Conservation (phyloP, 345 rosid genomes). For the Eucalyptus cloeziana region DNA sequence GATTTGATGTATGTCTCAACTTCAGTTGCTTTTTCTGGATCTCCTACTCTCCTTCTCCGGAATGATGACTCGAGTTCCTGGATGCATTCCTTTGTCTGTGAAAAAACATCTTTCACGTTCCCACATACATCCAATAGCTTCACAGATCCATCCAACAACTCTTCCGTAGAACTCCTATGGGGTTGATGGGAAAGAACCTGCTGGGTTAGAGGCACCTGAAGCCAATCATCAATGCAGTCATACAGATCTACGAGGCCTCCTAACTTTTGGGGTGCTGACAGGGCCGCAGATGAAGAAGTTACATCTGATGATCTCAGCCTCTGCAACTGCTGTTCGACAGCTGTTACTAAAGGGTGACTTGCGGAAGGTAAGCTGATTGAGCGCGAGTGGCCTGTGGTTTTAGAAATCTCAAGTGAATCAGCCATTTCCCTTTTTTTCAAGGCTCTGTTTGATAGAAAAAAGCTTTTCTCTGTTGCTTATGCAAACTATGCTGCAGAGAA, state of each 20-base stretch:
- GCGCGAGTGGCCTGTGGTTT: constrained; percentile 5
- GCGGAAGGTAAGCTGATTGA: constrained; percentile 18
- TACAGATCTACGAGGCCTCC: neutral
- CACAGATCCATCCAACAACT: constrained; percentile 4
- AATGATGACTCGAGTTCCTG: neutral
- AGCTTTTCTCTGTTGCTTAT: neutral
- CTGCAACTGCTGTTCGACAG: constrained; percentile 3
- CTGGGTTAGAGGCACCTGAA: neutral
- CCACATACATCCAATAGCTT: neutral
- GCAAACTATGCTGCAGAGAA: neutral
- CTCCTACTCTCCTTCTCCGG: neutral
- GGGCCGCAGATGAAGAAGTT: neutral
- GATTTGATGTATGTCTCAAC: neutral
- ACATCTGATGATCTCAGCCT: neutral
- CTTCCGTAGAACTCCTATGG: neutral
- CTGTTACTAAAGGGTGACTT: constrained; percentile 3
- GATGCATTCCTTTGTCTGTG: neutral
- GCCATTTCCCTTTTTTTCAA: neutral
- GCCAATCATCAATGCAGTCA: constrained; percentile 2
- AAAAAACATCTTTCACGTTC: neutral
- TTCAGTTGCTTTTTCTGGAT: neutral
- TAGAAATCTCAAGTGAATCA: neutral
- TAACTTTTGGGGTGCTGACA: neutral
- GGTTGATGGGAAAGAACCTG: neutral
- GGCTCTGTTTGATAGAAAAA: neutral